Evolutionary conservation across 108 stramenopile genomes (phyloP).

Genomic region (Pinguiococcus pyrenoidosus): DNA sequence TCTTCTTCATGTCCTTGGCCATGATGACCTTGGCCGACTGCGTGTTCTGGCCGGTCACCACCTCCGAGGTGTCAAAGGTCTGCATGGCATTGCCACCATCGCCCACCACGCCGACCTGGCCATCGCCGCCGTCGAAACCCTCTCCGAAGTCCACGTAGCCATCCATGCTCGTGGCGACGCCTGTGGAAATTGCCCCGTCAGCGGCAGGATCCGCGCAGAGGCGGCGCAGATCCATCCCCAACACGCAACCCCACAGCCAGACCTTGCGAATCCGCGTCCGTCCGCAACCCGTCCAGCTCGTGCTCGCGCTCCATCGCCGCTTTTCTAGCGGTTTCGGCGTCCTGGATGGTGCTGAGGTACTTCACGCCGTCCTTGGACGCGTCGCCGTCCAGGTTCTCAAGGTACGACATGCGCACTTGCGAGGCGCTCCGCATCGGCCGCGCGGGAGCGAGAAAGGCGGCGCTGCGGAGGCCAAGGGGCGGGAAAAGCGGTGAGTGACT

Average conservation of each 20-base stretch:
- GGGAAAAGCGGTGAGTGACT: too few relatives aligned
- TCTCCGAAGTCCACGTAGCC: background rate
- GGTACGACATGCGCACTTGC: too few relatives aligned
- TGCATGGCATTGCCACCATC: background rate
- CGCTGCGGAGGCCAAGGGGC: too few relatives aligned
- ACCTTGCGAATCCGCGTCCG: too few relatives aligned
- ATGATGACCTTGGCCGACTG: background rate
- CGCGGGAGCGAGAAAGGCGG: too few relatives aligned
- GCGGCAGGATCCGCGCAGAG: background rate
- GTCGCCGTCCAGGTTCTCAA: too few relatives aligned
- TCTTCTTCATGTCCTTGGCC: background rate
- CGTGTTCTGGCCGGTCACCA: background rate
- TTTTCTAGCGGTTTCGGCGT: background rate
- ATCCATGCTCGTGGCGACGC: background rate
- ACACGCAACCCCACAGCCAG: too few relatives aligned
- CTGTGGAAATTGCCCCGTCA: background rate
- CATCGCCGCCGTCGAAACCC: slow-evolving; percentile 1
- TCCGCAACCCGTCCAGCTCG: too few relatives aligned
- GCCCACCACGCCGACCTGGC: background rate
- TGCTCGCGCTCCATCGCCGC: background rate
- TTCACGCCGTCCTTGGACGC: too few relatives aligned
- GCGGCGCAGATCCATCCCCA: too few relatives aligned
- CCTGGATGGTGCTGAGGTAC: background rate
- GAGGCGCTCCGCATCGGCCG: too few relatives aligned
- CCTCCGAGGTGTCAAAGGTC: background rate